These are phyloP conservation scores for Gilbertella persicaria DNA, from an alignment of 371 early-diverging fungal species.

Conservation along the genomic window DNA sequence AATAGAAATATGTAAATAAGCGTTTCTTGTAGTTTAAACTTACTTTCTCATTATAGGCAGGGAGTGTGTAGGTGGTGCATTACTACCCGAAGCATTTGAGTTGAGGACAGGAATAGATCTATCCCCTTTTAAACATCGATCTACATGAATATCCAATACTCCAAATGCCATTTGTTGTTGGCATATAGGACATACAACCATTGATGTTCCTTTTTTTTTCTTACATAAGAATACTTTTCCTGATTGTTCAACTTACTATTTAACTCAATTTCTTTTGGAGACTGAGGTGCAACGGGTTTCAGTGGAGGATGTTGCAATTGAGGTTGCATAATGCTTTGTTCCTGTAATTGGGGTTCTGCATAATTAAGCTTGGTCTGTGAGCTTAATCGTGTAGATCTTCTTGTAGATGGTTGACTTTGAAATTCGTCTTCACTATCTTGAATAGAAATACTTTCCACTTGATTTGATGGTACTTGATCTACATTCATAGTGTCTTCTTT, in stretches of 20 bases:
- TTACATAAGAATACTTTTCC: neutral
- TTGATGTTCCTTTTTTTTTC: neutral
- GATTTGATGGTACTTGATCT: neutral
- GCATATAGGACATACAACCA: conserved; percentile 27
- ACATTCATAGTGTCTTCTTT: too few relatives aligned
- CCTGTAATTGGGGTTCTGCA: neutral
- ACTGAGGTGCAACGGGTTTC: neutral
- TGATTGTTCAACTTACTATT: too few relatives aligned
- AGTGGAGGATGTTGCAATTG: neutral
- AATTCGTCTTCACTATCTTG: neutral
- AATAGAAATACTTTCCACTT: neutral
- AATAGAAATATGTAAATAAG: neutral
- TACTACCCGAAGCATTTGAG: neutral
- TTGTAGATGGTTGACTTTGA: neutral
- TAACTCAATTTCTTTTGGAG: too few relatives aligned
- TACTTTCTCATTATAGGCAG: neutral
- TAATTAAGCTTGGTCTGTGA: conserved; percentile 2
- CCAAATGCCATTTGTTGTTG: conserved; percentile 8
- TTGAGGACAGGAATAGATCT: neutral
- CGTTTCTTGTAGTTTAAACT: neutral
- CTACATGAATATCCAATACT: conserved; percentile 23
- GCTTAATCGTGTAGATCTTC: conserved; percentile 5
- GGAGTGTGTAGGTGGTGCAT: neutral
- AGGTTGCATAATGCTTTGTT: neutral
- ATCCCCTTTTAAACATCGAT: conserved; percentile 21